A percentile compares a stretch with the other conserved stretches of the same genome.
Evolutionary conservation across 306 rosid genomes (phyloP).

Genomic region (Medicago arabica): DNA sequence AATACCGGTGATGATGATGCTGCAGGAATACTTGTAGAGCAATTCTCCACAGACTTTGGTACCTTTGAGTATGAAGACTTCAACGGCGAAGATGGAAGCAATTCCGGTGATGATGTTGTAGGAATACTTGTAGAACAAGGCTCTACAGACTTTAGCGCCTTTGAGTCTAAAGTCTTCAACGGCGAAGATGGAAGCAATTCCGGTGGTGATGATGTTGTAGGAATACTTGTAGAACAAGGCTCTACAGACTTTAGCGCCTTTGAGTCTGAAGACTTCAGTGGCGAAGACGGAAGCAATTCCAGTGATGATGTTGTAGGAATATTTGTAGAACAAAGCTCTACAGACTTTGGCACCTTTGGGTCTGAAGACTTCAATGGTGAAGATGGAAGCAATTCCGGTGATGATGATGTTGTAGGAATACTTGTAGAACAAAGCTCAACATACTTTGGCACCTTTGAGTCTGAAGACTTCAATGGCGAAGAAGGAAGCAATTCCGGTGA

Average conservation of each 20-base stretch:
- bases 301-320: constrained; percentile 44
- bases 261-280: constrained; percentile 35
- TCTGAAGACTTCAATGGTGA: constrained; percentile 46
- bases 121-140: constrained; percentile 45
- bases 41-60: constrained; percentile 43
- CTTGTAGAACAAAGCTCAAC: constrained; percentile 43
- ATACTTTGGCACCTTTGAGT: constrained; percentile 46
- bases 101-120: constrained; percentile 40
- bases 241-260: constrained; percentile 47
- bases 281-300: constrained; percentile 34
- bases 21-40: constrained; percentile 45
- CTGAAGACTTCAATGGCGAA: constrained; percentile 47
- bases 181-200: constrained; percentile 38
- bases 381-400: constrained; percentile 39
- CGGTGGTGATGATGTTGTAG: constrained; percentile 44
- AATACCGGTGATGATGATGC: constrained; percentile 40
- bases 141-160: constrained; percentile 46
- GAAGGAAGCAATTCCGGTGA: constrained; percentile 38
- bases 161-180: constrained; percentile 32
- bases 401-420: constrained; percentile 46
- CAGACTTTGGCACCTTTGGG: constrained; percentile 46
- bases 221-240: constrained; percentile 42
- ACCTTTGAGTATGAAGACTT: constrained; percentile 51
- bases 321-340: constrained; percentile 43
- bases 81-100: constrained; percentile 36